Percentiles rank a stretch among this genome's conserved stretches.
Evolutionary conservation across 176 grass and related monocot genomes (phyloP).

Genomic region (Panicum miliaceum): DNA sequence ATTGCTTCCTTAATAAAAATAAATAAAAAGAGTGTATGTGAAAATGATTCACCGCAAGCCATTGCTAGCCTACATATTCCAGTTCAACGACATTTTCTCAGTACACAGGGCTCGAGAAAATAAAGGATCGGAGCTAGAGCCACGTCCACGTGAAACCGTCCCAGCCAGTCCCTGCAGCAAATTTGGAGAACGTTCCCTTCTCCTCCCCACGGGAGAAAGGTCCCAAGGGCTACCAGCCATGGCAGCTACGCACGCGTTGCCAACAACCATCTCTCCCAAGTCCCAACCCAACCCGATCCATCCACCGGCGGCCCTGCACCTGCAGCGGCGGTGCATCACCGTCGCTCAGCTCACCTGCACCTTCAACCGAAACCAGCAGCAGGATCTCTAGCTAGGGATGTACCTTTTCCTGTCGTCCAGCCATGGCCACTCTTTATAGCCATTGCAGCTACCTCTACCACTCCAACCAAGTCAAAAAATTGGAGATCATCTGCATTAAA

Average conservation of each 20-base stretch:
- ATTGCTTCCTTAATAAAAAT: no score
- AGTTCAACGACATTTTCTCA: neutral
- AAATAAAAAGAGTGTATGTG: no score
- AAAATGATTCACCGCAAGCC: no score
- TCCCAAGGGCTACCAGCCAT: conserved; percentile 31
- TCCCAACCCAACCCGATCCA: neutral
- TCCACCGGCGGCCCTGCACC: neutral
- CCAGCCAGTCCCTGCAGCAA: neutral
- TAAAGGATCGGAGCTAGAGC: no score
- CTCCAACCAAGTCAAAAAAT: conserved; percentile 14
- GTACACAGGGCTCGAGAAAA: neutral
- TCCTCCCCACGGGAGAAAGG: conserved; percentile 33
- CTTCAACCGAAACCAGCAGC: neutral
- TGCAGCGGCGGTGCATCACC: neutral
- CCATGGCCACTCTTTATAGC: neutral
- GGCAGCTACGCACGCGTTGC: conserved; percentile 19
- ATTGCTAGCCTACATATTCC: neutral
- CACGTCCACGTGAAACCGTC: neutral
- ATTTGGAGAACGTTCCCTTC: conserved; percentile 39
- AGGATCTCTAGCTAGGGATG: neutral
- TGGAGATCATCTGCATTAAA: neutral
- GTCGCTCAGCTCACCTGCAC: neutral
- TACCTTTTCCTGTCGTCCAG: neutral
- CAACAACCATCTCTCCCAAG: neutral
- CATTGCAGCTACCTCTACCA: neutral